A percentile compares a stretch with the other conserved stretches of the same genome.
Conservation (phyloP, 2,329 filamentous ascomycete species). For the Drechslera avenae region DNA sequence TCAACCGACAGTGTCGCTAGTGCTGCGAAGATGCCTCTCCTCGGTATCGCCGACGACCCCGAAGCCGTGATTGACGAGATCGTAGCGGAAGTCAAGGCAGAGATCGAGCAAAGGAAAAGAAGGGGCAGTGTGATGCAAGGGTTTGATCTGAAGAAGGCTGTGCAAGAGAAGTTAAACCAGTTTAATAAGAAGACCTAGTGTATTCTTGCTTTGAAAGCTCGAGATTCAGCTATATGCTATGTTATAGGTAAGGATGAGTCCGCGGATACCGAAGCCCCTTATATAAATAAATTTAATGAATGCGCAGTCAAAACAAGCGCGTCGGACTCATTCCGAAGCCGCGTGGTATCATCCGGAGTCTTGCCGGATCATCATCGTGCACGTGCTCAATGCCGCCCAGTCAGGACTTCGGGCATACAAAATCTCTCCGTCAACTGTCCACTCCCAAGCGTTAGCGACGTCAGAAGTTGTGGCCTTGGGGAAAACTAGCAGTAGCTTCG, state of each 20-base stretch:
- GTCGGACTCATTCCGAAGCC: neutral
- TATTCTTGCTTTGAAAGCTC: neutral
- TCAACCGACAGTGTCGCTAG: constrained; percentile 61
- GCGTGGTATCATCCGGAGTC: neutral
- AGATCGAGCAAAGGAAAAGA: constrained; percentile 67
- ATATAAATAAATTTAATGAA: constrained; percentile 3
- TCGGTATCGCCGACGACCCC: constrained; percentile 80
- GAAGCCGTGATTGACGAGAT: constrained; percentile 78
- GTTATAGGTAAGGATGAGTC: neutral
- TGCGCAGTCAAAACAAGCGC: neutral
- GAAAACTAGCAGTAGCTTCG: neutral
- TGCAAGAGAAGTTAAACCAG: constrained; percentile 45
- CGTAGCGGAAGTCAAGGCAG: constrained; percentile 72
- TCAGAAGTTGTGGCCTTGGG: neutral
- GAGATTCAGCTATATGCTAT: neutral
- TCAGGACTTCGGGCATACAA: neutral
- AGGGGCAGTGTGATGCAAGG: constrained; percentile 49
- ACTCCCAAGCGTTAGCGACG: neutral
- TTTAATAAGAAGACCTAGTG: constrained; percentile 32
- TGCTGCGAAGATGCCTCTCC: constrained; percentile 61
- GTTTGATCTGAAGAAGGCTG: constrained; percentile 44
- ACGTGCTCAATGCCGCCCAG: constrained; percentile 1
- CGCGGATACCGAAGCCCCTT: neutral
- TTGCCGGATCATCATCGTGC: constrained; percentile 1
- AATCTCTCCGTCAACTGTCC: neutral